Conservation (phyloP, 148 eudicot species). For the Heliosperma pusillum region DNA sequence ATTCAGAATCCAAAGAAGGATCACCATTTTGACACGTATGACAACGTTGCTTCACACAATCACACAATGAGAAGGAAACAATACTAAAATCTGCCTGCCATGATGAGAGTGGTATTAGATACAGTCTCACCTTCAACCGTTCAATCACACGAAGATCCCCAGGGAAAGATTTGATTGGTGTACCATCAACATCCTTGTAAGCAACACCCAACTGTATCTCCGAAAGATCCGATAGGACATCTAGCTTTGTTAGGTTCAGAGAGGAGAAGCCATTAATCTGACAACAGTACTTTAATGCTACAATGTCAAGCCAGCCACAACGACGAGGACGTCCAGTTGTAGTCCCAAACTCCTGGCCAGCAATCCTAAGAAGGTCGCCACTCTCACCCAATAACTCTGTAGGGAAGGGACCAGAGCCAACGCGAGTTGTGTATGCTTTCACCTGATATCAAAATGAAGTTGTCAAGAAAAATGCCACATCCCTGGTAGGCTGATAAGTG, state of each 20-base stretch:
- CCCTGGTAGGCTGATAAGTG: neutral
- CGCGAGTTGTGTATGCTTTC: conserved; percentile 96
- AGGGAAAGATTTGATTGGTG: conserved; percentile 74
- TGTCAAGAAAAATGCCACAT: neutral
- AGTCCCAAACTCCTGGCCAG: conserved; percentile 97
- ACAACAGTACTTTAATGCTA: conserved; percentile 74
- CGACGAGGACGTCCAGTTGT: conserved; percentile 98
- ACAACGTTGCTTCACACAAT: neutral
- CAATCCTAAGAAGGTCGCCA: conserved; percentile 83
- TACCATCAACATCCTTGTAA: conserved; percentile 62
- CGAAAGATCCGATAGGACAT: conserved; percentile 79
- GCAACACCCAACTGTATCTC: conserved; percentile 82
- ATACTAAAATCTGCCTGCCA: neutral
- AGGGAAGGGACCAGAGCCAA: conserved; percentile 97
- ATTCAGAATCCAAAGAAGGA: neutral
- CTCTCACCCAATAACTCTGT: conserved; percentile 80
- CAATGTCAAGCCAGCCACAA: conserved; percentile 98
- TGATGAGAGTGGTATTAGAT: neutral
- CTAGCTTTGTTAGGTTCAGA: conserved; percentile 86
- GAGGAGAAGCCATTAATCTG: conserved; percentile 92
- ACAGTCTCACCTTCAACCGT: conserved; percentile 54
- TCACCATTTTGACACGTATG: neutral
- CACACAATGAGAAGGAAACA: neutral
- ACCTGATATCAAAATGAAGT: conserved; percentile 46
- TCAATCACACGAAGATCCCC: conserved; percentile 74